These are phyloP conservation scores for Apostasia shenzhenica DNA, from an alignment of 106 monocot species.

Conservation along the genomic window DNA sequence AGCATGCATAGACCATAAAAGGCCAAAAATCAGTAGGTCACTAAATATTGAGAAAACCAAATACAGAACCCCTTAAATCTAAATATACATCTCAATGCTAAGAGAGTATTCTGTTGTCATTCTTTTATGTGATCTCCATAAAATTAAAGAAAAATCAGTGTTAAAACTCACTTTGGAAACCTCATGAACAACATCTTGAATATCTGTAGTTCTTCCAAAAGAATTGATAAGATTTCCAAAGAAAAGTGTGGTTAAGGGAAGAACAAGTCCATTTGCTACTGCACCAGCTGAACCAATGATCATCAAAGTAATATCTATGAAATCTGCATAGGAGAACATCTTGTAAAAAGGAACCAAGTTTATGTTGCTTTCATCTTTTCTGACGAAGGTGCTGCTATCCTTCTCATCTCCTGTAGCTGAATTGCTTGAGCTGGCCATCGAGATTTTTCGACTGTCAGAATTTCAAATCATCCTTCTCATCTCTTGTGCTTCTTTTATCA, in stretches of 20 bases:
- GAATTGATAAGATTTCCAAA: slow-evolving; percentile 43
- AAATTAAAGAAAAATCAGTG: not conserved
- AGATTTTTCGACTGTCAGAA: not conserved
- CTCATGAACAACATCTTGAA: slow-evolving; percentile 18
- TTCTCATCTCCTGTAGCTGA: slow-evolving; percentile 1
- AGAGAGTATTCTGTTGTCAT: not conserved
- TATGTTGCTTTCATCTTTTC: not conserved
- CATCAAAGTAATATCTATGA: slow-evolving; percentile 11
- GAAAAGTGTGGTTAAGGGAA: slow-evolving; percentile 47
- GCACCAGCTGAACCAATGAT: slow-evolving; percentile 9
- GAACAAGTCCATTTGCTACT: slow-evolving; percentile 13
- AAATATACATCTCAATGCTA: not conserved
- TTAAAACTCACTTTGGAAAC: slow-evolving; percentile 35
- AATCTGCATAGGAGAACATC: slow-evolving; percentile 11
- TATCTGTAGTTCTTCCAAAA: slow-evolving; percentile 34
- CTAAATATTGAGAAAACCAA: too few species aligned
- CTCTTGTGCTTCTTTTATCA: too few species aligned
- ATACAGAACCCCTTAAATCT: not conserved
- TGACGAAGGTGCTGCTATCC: not conserved
- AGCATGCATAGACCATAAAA: too few species aligned
- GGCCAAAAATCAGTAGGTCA: too few species aligned
- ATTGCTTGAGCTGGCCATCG: not conserved
- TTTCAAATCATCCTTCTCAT: not conserved
- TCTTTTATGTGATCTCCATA: not conserved
- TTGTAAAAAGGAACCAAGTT: slow-evolving; percentile 13